Evolutionary conservation across 805 yeast species (phyloP).

Genomic region (Lachancea meyersii): DNA sequence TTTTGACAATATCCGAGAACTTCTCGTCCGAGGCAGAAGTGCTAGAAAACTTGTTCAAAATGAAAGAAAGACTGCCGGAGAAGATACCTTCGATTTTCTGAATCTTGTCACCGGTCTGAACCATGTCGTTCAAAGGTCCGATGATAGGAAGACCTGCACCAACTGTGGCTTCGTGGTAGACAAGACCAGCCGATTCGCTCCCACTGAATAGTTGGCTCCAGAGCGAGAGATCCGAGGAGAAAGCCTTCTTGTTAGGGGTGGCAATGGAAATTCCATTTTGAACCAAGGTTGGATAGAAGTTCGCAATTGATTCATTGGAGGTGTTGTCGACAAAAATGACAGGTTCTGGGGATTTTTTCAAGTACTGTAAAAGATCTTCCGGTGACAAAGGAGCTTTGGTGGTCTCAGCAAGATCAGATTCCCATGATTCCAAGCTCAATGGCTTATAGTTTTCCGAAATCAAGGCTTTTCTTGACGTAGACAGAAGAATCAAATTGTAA

Average conservation of each 20-base stretch:
- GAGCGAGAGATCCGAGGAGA: conserved; percentile 63
- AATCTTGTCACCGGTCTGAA: conserved; percentile 89
- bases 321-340: conserved; percentile 91
- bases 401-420: conserved; percentile 40
- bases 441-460: conserved; percentile 66
- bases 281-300: conserved; percentile 68
- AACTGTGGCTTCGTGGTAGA: conserved; percentile 96
- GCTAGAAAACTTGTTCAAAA: conserved; percentile 88
- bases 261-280: conserved; percentile 83
- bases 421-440: conserved; percentile 55
- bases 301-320: conserved; percentile 72
- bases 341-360: conserved; percentile 64
- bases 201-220: conserved; percentile 77
- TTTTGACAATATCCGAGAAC: conserved; percentile 83
- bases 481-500: conserved; percentile 74
- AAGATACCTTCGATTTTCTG: conserved; percentile 92
- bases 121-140: conserved; percentile 79
- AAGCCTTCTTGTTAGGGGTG: conserved; percentile 97
- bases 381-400: conserved; percentile 44
- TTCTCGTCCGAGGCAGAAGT: conserved; percentile 53
- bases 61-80: conserved; percentile 92
- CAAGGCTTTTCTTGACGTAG: conserved; percentile 67
- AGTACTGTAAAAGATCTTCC: conserved; percentile 52
- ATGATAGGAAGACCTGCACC: conserved; percentile 98
- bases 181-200: conserved; percentile 53